phyloP scores from a whole-genome alignment of 495 filamentous ascomycete species.

The Penicillium turbatum region DNA sequence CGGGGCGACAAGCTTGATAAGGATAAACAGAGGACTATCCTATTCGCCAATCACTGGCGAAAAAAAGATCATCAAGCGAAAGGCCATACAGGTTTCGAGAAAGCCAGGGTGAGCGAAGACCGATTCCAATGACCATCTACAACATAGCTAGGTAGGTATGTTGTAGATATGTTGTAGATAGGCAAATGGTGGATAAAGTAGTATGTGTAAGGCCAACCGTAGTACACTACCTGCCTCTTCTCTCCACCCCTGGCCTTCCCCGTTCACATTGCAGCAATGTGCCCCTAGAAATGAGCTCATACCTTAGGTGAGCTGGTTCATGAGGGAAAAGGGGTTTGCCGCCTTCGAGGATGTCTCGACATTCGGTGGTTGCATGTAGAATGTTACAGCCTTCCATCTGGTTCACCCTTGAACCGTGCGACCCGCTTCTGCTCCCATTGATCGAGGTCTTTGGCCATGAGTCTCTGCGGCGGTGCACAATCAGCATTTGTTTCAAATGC shows the following conservation, averaged over 20 bases:
- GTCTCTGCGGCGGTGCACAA: conserved; percentile 50
- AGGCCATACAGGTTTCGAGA: too few relatives aligned
- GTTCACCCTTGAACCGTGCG: conserved; percentile 80
- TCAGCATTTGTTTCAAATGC: conserved; percentile 2
- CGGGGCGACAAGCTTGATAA: not conserved
- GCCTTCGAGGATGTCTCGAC: not conserved
- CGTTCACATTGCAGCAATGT: not conserved
- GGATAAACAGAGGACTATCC: not conserved
- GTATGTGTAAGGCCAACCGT: too few relatives aligned
- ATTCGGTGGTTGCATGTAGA: not conserved
- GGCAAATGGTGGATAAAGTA: too few relatives aligned
- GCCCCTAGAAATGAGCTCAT: not conserved
- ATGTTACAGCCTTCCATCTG: conserved; percentile 72
- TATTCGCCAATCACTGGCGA: not conserved
- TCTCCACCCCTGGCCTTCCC: not conserved
- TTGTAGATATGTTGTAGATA: not conserved
- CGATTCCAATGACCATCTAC: not conserved
- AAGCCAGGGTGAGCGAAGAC: not conserved
- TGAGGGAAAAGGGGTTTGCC: not conserved
- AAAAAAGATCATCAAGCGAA: too few relatives aligned
- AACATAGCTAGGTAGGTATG: too few relatives aligned
- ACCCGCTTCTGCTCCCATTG: conserved; percentile 96
- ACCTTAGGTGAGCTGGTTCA: not conserved
- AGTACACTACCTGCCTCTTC: too few relatives aligned
- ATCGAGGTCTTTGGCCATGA: conserved; percentile 88